Percentiles rank a stretch among this genome's conserved stretches.
These are phyloP conservation scores for Nymphaea thermarum DNA, from an alignment of 164 flowering plant genomes.

Conservation along the genomic window DNA sequence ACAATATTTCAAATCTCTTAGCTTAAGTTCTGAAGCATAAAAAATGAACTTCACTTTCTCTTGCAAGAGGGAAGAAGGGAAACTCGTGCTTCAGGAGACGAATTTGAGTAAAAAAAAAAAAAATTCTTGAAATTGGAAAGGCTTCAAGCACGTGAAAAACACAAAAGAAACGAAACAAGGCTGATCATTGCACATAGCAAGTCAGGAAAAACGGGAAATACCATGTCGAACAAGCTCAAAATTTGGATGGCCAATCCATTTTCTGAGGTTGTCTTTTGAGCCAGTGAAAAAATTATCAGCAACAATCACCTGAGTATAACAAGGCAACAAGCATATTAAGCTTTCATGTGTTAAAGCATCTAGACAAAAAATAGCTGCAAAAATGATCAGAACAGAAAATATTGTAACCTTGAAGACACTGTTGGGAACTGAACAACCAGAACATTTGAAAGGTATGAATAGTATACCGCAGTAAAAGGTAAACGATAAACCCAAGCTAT, in stretches of 20 bases:
- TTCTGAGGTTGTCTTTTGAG: constrained; percentile 49
- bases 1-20: too few species aligned
- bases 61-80: too few species aligned
- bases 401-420: neutral
- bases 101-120: too few species aligned
- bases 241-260: constrained; percentile 78
- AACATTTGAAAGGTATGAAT: too few species aligned
- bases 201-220: constrained; percentile 8
- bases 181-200: neutral
- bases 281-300: constrained; percentile 60
- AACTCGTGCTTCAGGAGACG: too few species aligned
- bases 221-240: constrained; percentile 82
- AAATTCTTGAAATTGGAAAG: too few species aligned
- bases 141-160: too few species aligned
- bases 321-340: neutral
- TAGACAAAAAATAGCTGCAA: neutral
- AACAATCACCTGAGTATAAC: constrained; percentile 38
- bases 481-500: too few species aligned
- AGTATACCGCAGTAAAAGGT: neutral
- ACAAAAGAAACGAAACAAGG: neutral
- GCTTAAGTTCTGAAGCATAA: too few species aligned
- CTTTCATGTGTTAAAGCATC: neutral
- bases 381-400: neutral
- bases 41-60: too few species aligned
- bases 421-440: neutral